phyloP scores from a whole-genome alignment of 1,284 basidiomycete species.

The Apiotrichum brassicae region DNA sequence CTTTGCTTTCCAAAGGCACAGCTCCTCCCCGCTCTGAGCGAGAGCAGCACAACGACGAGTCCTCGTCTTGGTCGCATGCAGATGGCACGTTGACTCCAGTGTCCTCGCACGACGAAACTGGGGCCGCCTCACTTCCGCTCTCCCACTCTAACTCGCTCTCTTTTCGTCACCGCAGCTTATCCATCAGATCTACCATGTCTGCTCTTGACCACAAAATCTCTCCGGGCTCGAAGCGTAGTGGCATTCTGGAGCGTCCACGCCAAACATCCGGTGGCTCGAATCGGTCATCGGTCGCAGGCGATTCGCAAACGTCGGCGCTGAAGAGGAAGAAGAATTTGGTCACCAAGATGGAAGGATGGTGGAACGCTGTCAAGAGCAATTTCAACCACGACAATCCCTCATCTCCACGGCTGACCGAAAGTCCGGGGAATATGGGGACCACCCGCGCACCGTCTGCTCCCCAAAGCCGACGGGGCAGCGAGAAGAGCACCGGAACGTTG shows the following conservation, averaged over 20 bases:
- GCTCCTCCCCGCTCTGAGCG: background rate
- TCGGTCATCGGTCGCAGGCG: constrained; percentile 3
- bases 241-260: constrained; percentile 25
- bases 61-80: background rate
- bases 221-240: constrained; percentile 18
- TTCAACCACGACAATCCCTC: constrained; percentile 29
- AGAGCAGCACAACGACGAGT: background rate
- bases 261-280: constrained; percentile 33
- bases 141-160: background rate
- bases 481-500: constrained; percentile 10
- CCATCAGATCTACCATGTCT: constrained; percentile 32
- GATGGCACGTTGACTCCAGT: constrained; percentile 17
- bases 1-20: background rate
- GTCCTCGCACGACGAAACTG: constrained; percentile 28
- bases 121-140: background rate
- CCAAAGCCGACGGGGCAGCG: constrained; percentile 27
- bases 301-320: constrained; percentile 4
- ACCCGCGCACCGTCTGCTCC: constrained; percentile 35
- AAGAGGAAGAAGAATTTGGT: constrained; percentile 46
- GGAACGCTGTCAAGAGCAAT: constrained; percentile 48
- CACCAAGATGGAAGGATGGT: constrained; percentile 50
- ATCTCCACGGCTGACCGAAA: constrained; percentile 5
- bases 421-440: constrained; percentile 4
- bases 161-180: constrained; percentile 28
- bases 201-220: constrained; percentile 31